These are phyloP conservation scores for Alternaria triticimaculans DNA, from an alignment of 2,329 filamentous ascomycete genomes.

Conservation along the genomic window DNA sequence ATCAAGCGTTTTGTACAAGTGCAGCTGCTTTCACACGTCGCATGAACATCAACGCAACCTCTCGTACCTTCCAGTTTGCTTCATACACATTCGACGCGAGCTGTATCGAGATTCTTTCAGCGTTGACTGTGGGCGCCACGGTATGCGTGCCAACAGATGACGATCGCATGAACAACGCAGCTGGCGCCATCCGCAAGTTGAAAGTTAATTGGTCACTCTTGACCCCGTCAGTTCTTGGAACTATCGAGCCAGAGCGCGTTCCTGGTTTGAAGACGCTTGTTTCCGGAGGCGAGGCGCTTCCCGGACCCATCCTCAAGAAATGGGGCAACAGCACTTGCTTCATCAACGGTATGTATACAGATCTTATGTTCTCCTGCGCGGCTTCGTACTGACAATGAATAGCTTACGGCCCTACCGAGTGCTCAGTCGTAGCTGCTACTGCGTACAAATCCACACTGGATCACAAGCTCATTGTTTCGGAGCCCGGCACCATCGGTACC, in stretches of 20 bases:
- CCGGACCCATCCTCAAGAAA: constrained; percentile 51
- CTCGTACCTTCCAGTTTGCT: constrained; percentile 62
- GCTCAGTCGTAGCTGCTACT: constrained; percentile 35
- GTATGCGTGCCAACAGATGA: constrained; percentile 63
- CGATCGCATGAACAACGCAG: constrained; percentile 60
- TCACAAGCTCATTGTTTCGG: constrained; percentile 33
- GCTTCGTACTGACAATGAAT: not conserved
- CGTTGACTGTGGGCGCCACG: constrained; percentile 58
- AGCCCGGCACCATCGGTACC: constrained; percentile 39
- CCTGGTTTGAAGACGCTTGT: constrained; percentile 53
- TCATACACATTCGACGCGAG: constrained; percentile 64
- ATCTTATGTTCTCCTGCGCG: too few relatives aligned
- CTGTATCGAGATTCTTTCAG: constrained; percentile 62
- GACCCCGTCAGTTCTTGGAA: constrained; percentile 46
- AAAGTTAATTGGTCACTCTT: constrained; percentile 39
- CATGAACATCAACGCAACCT: constrained; percentile 56
- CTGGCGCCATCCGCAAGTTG: constrained; percentile 48
- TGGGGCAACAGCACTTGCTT: constrained; percentile 54
- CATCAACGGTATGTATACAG: constrained; percentile 53
- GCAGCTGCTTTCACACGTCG: constrained; percentile 35
- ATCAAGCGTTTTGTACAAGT: constrained; percentile 63
- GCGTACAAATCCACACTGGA: constrained; percentile 33
- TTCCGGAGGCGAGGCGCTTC: constrained; percentile 53
- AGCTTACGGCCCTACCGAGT: constrained; percentile 46
- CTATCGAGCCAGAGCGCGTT: constrained; percentile 50